Conservation (phyloP, 2,329 filamentous ascomycete genomes). For the Blumeriella jaapii region DNA sequence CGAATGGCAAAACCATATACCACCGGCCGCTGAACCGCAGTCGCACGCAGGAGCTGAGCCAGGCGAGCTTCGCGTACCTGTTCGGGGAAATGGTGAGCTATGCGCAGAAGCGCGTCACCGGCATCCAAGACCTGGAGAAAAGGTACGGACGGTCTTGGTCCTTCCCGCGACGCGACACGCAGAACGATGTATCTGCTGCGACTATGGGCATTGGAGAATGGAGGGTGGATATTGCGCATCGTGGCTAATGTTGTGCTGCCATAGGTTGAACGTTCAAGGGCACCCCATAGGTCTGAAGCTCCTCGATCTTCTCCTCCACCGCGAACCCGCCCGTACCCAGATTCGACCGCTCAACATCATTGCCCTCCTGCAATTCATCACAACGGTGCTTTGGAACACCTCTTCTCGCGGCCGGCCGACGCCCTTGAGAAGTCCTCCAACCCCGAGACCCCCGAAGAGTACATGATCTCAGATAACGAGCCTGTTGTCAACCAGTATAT, state of each 20-base stretch:
- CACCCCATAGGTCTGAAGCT: slow-evolving; percentile 90
- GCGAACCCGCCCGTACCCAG: slow-evolving; percentile 58
- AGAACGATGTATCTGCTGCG: too few species aligned
- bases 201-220: too few species aligned
- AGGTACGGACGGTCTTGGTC: too few species aligned
- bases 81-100: slow-evolving; percentile 97
- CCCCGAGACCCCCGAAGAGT: slow-evolving; percentile 78
- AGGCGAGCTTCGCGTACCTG: slow-evolving; percentile 88
- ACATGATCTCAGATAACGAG: slow-evolving; percentile 99
- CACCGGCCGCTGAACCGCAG: slow-evolving; percentile 87
- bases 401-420: slow-evolving; percentile 85
- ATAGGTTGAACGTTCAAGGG: slow-evolving; percentile 80
- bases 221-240: too few species aligned
- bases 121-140: slow-evolving; percentile 88
- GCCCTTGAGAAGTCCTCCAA: slow-evolving; percentile 81
- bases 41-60: slow-evolving; percentile 78
- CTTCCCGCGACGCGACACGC: too few species aligned
- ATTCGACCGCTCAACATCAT: slow-evolving; percentile 80
- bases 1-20: slow-evolving; percentile 95
- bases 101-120: slow-evolving; percentile 79
- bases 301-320: slow-evolving; percentile 87
- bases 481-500: slow-evolving; percentile 92
- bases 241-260: background rate
- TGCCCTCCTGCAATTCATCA: slow-evolving; percentile 87
- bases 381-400: slow-evolving; percentile 81